Base-by-base conservation (phyloP, 345 rosid species). In the Kandelia obovata region DNA sequence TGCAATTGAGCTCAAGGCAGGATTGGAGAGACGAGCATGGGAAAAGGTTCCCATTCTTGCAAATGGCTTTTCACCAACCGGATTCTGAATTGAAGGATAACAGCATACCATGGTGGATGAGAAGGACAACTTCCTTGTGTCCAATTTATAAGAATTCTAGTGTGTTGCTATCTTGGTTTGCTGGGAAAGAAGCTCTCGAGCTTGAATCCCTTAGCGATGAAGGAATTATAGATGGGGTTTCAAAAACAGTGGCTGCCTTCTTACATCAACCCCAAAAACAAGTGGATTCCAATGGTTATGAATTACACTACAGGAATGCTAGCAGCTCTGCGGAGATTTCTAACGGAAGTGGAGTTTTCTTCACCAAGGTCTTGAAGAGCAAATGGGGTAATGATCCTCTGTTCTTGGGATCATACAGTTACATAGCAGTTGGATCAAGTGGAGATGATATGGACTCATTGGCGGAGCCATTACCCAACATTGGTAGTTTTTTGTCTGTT, bases 41-140 rank as follows among this genome's bases (percentile, higher is more conserved):
- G 19, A 57, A 35, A 70, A 78, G 76, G 51, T 90, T 89, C 66
- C 97, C 97, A 0, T 82, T 83, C 72, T 56, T 95, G 74, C 93
- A 89, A 68, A 83, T 88, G 87, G 92, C 84, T 47, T 91, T 95
- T 63, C 89, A 84, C 58, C 74, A 78, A 0, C 72, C 82, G 16
- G 88, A 85, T 61, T 86, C 92, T 0, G 88, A 80, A 52, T 67
- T 74, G 61, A 83, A 90, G 81, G 65, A 82, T 0, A 71, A 61
- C 68, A 85, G 77, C 70, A 86, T 95, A 62, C 99, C 99, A 1
- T 81, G 91, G 96, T 95, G 99, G 99, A 88, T 92, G 79, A 88
- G 99, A 61, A 88, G 89, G 78, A 87, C 97, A 46, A 89, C 99
- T 47, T 81, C 89, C 20, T 62, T 95, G 5, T 63, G 76, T 13